These are phyloP conservation scores for Bidens hawaiensis DNA, from an alignment of 140 eudicot genomes.

Conservation along the genomic window DNA sequence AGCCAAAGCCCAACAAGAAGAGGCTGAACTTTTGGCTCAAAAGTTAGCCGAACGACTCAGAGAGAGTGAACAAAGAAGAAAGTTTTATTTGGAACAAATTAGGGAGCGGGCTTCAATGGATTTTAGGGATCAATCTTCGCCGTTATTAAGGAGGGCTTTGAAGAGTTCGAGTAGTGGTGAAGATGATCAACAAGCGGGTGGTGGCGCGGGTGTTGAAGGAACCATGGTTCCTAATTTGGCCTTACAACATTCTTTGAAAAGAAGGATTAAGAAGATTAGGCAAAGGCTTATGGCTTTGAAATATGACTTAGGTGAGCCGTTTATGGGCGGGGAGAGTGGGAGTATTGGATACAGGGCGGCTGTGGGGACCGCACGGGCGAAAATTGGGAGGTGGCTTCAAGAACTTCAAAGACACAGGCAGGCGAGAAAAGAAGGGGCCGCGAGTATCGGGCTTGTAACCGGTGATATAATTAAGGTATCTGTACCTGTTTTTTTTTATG, in stretches of 20 bases:
- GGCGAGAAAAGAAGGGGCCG: conserved; percentile 96
- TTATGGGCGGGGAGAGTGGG: conserved; percentile 56
- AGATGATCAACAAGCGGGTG: conserved; percentile 41
- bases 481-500: background rate
- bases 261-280: conserved; percentile 76
- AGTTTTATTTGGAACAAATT: conserved; percentile 88
- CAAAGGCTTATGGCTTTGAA: conserved; percentile 90
- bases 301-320: conserved; percentile 64
- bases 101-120: conserved; percentile 96
- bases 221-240: conserved; percentile 33
- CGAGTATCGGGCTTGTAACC: conserved; percentile 79
- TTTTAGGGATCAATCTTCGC: conserved; percentile 91
- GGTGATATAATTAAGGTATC: conserved; percentile 91
- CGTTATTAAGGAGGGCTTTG: conserved; percentile 59
- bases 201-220: conserved; percentile 28
- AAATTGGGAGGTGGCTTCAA: conserved; percentile 94
- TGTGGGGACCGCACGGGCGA: conserved; percentile 83
- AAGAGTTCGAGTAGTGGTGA: conserved; percentile 39
- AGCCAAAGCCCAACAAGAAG: conserved; percentile 95
- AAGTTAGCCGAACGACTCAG: conserved; percentile 85
- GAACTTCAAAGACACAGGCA: conserved; percentile 89
- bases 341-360: conserved; percentile 85
- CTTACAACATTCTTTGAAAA: conserved; percentile 52
- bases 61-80: conserved; percentile 95
- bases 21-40: conserved; percentile 92